Conservation (phyloP, 2,329 filamentous ascomycete species). For the Parafenestella ontariensis region DNA sequence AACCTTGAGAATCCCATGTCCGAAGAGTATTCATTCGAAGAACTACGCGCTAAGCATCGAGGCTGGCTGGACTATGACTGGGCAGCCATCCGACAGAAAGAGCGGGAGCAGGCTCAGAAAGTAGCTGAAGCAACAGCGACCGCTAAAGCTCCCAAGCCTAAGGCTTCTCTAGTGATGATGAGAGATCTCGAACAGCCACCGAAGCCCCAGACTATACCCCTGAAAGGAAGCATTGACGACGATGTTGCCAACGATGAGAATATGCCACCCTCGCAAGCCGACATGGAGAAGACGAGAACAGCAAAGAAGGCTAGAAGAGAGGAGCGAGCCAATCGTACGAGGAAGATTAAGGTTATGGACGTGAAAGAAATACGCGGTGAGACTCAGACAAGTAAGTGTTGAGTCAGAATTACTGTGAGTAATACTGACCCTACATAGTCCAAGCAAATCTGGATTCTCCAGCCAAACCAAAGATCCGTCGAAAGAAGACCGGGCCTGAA, state of each 20-base stretch:
- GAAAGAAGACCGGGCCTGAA: conserved; percentile 76
- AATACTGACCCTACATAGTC: conserved; percentile 61
- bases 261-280: conserved; percentile 54
- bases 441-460: conserved; percentile 94
- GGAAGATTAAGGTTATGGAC: conserved; percentile 78
- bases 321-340: conserved; percentile 58
- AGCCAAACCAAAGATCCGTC: conserved; percentile 72
- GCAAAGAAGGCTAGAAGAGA: conserved; percentile 57
- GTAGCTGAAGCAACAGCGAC: conserved; percentile 22
- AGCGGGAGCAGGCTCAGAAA: conserved; percentile 36
- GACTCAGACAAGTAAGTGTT: conserved; percentile 82
- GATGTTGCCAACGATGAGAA: conserved; percentile 55
- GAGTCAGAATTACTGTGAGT: background rate
- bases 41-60: conserved; percentile 78
- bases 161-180: conserved; percentile 22
- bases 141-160: conserved; percentile 18
- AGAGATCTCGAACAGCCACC: conserved; percentile 21
- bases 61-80: conserved; percentile 69
- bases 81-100: conserved; percentile 46
- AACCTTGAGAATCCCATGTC: conserved; percentile 69
- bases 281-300: conserved; percentile 64
- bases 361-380: conserved; percentile 71
- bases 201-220: conserved; percentile 37
- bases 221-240: conserved; percentile 46
- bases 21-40: conserved; percentile 88